Conservation (phyloP, 2,329 filamentous ascomycete species). For the Trichoderma sp. region DNA sequence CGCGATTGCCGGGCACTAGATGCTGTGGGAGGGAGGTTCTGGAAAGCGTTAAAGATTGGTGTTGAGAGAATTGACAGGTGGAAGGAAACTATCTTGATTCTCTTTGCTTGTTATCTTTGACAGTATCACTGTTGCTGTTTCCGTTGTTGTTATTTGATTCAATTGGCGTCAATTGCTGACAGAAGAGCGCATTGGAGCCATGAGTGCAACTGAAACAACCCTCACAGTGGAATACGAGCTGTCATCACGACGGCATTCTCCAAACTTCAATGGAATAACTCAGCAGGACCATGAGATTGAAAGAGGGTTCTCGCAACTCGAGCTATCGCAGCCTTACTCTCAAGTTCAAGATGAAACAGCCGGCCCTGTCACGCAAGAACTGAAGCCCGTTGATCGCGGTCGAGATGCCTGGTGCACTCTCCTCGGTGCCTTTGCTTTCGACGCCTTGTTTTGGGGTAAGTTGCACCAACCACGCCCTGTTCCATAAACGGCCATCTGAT, state of each 20-base stretch:
- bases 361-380: neutral
- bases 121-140: neutral
- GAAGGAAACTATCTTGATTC: neutral
- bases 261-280: neutral
- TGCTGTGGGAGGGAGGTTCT: neutral
- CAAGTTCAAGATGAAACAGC: neutral
- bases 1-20: conserved; percentile 2
- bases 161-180: neutral
- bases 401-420: conserved; percentile 31
- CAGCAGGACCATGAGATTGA: neutral
- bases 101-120: neutral
- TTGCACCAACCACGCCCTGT: neutral
- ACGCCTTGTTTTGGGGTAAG: conserved; percentile 31
- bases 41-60: neutral
- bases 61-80: neutral
- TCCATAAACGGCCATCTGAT: neutral
- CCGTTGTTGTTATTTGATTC: neutral
- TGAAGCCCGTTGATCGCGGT: conserved; percentile 32
- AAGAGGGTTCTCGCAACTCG: neutral
- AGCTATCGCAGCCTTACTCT: neutral
- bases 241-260: neutral
- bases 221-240: conserved; percentile 1
- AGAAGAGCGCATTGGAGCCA: neutral
- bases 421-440: conserved; percentile 31
- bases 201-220: conserved; percentile 7